Percentiles rank a stretch among this genome's conserved stretches.
These are phyloP conservation scores for Jasminum sambac DNA, from an alignment of 257 asterid genomes.

Conservation along the genomic window DNA sequence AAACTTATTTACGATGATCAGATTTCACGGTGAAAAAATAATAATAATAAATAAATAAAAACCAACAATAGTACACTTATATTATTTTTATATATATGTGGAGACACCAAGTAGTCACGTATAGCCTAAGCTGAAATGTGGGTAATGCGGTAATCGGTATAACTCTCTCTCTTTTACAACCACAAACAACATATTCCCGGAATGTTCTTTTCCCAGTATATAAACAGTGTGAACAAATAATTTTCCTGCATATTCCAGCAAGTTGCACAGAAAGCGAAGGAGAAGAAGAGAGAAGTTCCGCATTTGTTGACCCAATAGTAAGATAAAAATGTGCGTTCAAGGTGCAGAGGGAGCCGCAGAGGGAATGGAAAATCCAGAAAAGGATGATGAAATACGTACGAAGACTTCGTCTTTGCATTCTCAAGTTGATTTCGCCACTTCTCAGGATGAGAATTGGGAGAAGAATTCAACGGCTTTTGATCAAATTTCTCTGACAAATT, in stretches of 20 bases:
- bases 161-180: constrained; percentile 26
- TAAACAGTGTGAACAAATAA: constrained; percentile 5
- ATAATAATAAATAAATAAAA: too few species aligned
- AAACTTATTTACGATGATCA: too few species aligned
- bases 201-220: constrained; percentile 52
- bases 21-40: too few species aligned
- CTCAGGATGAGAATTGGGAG: constrained; percentile 36
- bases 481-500: constrained; percentile 33
- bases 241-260: constrained; percentile 25
- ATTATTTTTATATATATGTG: too few species aligned
- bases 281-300: constrained; percentile 16
- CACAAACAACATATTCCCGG: constrained; percentile 52
- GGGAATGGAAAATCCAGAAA: constrained; percentile 51
- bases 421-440: constrained; percentile 30
- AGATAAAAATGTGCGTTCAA: constrained; percentile 63
- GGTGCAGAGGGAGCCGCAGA: constrained; percentile 67
- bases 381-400: constrained; percentile 32
- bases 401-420: constrained; percentile 46
- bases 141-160: not conserved
- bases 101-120: not conserved
- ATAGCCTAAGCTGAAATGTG: constrained; percentile 22
- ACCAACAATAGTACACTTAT: too few species aligned
- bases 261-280: constrained; percentile 35
- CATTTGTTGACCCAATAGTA: constrained; percentile 15
- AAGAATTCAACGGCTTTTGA: constrained; percentile 27